Evolutionary conservation across 176 grass and related monocot species (phyloP), one percentile per base, ranked within the genome.

Genomic region (Urochloa ruziziensis): DNA sequence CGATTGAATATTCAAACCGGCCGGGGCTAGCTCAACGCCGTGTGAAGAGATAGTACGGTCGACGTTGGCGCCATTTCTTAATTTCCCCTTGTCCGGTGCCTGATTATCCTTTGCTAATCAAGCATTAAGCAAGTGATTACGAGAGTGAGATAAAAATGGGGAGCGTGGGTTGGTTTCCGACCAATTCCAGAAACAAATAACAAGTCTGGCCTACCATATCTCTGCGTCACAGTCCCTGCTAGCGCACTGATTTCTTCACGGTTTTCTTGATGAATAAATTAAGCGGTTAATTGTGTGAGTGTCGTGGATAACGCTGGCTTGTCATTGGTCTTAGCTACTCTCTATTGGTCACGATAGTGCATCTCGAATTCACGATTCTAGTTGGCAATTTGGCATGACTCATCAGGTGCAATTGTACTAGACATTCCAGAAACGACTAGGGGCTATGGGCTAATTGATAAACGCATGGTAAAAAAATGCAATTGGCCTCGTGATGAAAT

Each of bases 201-300:
- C 25, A 46, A 81, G 77, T 81, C 78, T 67, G 70, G 33, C 80
- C 80, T 56, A 66, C 46, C 69, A 65, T 29, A 81, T 21, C 68
- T 35, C 19, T 46, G 59, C 49, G 27, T 74, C 69, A 6, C 17
- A 57, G 18, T 34, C 30, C 5, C 4, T 62, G 25, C 1, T 58
- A 58, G 28, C 30, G 47, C 79, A 13, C 21, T 12, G 0, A 10
- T 71, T 77, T 71, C 77, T 40, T 62, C 62, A 78, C 80, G 10
- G 54, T n/a, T 77, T 76, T 40, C 52, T 52, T 62, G n/a, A n/a
- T 13, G 53, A 21, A 11, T 23, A 62, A 25, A 15, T 29, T 1
- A 29, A 52, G 33, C 7, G 13, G 44, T 28, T 52, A 28, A 47
- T 78, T 70, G 70, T 70, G 43, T 4, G 27, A 62, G 43, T 35